Evolutionary conservation across 1,284 basidiomycete species (phyloP), one percentile per base, ranked within the genome.

Genomic region (Xerocomus tenax): DNA sequence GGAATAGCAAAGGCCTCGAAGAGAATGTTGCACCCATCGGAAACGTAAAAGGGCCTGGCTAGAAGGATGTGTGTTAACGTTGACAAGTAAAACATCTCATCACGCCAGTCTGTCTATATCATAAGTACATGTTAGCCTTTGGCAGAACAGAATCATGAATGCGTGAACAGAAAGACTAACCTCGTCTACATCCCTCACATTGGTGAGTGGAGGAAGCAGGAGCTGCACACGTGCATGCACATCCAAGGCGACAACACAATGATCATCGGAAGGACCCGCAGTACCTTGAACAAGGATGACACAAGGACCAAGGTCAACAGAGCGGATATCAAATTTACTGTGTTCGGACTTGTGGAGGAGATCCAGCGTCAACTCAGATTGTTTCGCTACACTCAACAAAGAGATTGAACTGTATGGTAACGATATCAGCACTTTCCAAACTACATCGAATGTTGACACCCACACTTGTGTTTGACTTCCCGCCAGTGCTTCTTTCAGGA

Each of bases 191-290:
- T 10, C 26, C 13, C 4, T 15, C 29, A 30, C 30, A 29, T 32
- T 1, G 10, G 3, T 23, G 23, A 43, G 39, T 1, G 47, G 29
- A 38, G 56, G 45, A 25, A 56, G 29, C 3, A 34, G 15, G 25
- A 54, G 35, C 12, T 25, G 30, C 9, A 38, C 51, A 16, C 44
- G 54, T 2, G 54, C 23, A 5, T 48, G 42, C 18, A 61, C 57
- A 10, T 63, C 61, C 25, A 61, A 21, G 15, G 40, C 54, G 5
- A 61, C 10, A 12, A 60, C n/a, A 41, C 10, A 35, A 30, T 39
- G 18, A 35, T 15, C 29, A 41, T 39, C 35, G 12, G 10, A 15
- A 1, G 13, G 29, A n/a, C 28, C 18, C 13, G 10, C 29, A 8
- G 12, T 28, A 19, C 50, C 39, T 4, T 32, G 39, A 10, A 59